Evolutionary conservation across 2,329 filamentous ascomycete species (phyloP), one percentile per base, ranked within the genome.

Genomic region (Diplocarpon mali): DNA sequence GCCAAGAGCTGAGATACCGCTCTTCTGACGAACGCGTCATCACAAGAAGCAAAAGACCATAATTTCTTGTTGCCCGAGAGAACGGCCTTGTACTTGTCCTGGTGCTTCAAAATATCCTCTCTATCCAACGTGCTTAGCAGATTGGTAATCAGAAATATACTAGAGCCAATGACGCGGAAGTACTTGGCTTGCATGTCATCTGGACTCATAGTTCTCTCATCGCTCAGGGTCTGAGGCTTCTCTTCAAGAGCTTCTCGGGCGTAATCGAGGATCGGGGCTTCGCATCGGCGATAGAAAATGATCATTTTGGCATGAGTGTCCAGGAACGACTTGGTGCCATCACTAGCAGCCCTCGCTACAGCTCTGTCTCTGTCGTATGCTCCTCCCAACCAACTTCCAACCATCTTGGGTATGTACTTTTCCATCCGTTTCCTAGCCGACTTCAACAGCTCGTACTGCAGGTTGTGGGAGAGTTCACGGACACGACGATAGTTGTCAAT

Each of bases 131-230:
- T 72, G 37, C 69, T 65, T 0, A 81, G 56, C 0, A 82, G 64
- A 27, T 69, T 69, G 2, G 74, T 55, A 2, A 78, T 70, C 5
- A 81, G 64, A 1, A 71, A 74, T 16, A 81, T 57, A 44, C 73
- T 73, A 7, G 69, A 69, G 9, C 68, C 69, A 2, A 78, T 58
- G 3, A 95, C 88, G 38, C 92, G 76, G 49, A 80, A 76, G 65
- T 93, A 92, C 57, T 95, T 95, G 14, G 83, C 76, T 53, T 88
- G 76, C 3, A 87, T 80, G 61, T 98, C 92, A 54, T 96, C 90
- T 8, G 76, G 67, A 47, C 78, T 92, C 3, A 88, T 85, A 1
- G 80, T 86, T 17, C 90, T 76, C 64, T 93, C 85, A 60, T 98
- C 92, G 60, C 89, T 96, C 30, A 98, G 69, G 0, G 86, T 93